phyloP scores from a whole-genome alignment of 2,329 filamentous ascomycete genomes.

The Lasiodiplodia citricola region DNA sequence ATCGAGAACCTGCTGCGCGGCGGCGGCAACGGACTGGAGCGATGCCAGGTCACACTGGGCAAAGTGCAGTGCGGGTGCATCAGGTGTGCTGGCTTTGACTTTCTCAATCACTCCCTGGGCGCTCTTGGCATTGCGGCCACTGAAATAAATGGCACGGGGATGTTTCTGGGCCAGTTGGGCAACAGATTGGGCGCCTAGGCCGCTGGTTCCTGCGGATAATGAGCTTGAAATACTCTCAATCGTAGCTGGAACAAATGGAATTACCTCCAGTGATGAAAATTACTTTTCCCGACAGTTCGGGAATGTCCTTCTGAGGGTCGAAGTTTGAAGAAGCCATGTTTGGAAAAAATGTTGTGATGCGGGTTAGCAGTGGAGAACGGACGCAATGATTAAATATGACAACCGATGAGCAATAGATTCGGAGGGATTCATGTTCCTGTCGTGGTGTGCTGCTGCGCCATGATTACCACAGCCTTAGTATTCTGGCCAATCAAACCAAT shows the following conservation, averaged over 20 bases:
- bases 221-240: constrained; percentile 43
- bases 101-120: not conserved
- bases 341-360: not conserved
- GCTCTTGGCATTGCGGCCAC: not conserved
- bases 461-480: no score
- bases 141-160: not conserved
- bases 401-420: no score
- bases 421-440: no score
- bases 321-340: no score
- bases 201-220: constrained; percentile 36
- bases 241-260: no score
- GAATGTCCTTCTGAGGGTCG: constrained; percentile 37
- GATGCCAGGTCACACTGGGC: constrained; percentile 51
- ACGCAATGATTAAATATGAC: no score
- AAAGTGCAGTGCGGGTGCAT: constrained; percentile 27
- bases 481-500: no score
- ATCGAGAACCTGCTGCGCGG: constrained; percentile 43
- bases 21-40: constrained; percentile 47
- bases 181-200: constrained; percentile 33
- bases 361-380: no score
- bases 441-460: no score
- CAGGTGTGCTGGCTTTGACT: not conserved
- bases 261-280: constrained; percentile 52
- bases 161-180: not conserved
- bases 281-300: constrained; percentile 49